phyloP scores from a whole-genome alignment of 768 basidiomycete species.

The Tulasnella sp. region DNA sequence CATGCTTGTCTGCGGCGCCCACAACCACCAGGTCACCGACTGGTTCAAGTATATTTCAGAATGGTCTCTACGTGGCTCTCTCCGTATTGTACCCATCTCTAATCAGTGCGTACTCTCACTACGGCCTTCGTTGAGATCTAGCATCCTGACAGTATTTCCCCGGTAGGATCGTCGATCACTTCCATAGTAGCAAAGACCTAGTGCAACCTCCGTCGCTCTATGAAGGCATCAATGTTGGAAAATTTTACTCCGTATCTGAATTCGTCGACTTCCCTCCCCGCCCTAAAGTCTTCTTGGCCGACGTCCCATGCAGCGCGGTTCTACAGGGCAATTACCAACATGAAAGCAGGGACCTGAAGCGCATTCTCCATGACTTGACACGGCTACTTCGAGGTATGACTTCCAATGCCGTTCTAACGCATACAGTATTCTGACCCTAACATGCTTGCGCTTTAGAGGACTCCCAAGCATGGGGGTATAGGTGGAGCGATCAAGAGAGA shows the following conservation, averaged over 20 bases:
- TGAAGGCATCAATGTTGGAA: slow-evolving; percentile 3
- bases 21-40: neutral
- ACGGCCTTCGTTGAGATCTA: neutral
- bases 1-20: slow-evolving; percentile 16
- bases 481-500: no score
- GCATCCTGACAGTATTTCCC: neutral
- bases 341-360: neutral
- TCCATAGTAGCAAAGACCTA: neutral
- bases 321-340: neutral
- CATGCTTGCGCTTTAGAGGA: no score
- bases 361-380: neutral
- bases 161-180: neutral
- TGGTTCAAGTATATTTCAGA: neutral
- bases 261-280: neutral
- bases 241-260: neutral
- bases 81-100: slow-evolving; percentile 15
- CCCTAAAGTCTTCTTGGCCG: neutral
- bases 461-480: no score
- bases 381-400: neutral
- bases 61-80: neutral
- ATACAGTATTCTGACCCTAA: no score
- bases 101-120: slow-evolving; percentile 11
- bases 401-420: no score
- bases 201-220: neutral
- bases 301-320: neutral